Base-by-base conservation (phyloP, 805 yeast species). In the Vanderwaltozyma tropicalis region DNA sequence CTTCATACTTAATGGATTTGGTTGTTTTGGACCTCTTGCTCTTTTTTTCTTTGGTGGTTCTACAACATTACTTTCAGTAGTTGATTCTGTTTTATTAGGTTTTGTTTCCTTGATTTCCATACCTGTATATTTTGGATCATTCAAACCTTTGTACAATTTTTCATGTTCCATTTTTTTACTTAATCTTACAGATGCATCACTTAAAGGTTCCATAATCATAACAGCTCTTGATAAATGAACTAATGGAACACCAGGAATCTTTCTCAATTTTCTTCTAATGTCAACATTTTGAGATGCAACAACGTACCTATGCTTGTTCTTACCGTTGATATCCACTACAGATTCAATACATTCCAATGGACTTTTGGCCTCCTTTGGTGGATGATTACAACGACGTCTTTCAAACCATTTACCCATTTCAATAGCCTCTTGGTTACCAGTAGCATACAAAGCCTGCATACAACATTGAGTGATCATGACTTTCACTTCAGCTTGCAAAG, bases 391-490 rank as follows among this genome's bases (percentile, higher is more conserved):
- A 49, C 95, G 76, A 62, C 98, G 76, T 63, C 96, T 78, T 61
- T 92, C 98, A 48, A 81, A 80, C 2, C 66, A 55, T 57, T 87
- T 92, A 8, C 95, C 97, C 26, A 80, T 50, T 22, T 73, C 81
- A 33, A 92, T 83, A 1, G 94, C 95, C 4, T 63, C 67, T 50
- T 84, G 88, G 51, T 84, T 74, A 19, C 74, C 72, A 5, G 80
- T 68, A 32, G 70, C 69, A 59, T 92, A 92, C 22, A 92, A 64
- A 15, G 83, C 80, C 54, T 86, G 86, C 71, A 92, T 85, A 50
- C 95, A 83, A 57, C 98, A 92, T 59, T 92, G 97, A 2, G 98
- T 86, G 38, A 92, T 82, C 94, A 92, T 74, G 16, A 85, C 83
- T 53, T 89, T 92, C 22, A 78, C 74, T 49, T 83, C 88, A 11